A percentile compares a stretch with the other conserved stretches of the same genome.
phyloP scores from a whole-genome alignment of 1,284 basidiomycete species.

The Trichosporon inkin region DNA sequence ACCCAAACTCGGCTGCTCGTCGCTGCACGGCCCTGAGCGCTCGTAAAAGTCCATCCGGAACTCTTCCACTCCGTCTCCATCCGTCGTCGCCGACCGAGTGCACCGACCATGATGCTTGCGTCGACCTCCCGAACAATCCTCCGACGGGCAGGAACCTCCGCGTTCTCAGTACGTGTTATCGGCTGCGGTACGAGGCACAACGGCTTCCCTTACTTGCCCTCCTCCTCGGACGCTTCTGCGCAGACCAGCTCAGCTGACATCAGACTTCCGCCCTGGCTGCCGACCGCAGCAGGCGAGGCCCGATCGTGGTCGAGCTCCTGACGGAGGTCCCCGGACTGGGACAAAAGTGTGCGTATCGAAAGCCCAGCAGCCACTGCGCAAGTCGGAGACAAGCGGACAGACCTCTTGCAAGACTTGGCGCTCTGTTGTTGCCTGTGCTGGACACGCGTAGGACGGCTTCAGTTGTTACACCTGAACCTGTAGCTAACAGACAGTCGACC shows the following conservation, averaged over 20 bases:
- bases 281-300: slow-evolving; percentile 1
- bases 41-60: slow-evolving; percentile 1
- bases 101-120: slow-evolving; percentile 33
- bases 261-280: slow-evolving; percentile 25
- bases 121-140: slow-evolving; percentile 31
- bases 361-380: background rate
- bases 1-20: slow-evolving; percentile 1
- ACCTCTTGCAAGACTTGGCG: background rate
- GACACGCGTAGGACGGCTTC: background rate
- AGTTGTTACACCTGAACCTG: slow-evolving; percentile 23
- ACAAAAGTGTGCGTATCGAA: slow-evolving; percentile 15
- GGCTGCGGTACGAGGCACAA: background rate
- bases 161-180: slow-evolving; percentile 20
- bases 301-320: slow-evolving; percentile 37
- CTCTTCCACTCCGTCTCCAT: background rate
- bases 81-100: slow-evolving; percentile 15
- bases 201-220: background rate
- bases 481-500: slow-evolving; percentile 55
- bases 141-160: slow-evolving; percentile 12
- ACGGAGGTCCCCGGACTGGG: slow-evolving; percentile 37
- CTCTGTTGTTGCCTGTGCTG: slow-evolving; percentile 61
- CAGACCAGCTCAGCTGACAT: slow-evolving; percentile 1
- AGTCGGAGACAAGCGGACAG: background rate
- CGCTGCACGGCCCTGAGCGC: background rate
- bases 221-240: background rate